Conservation (phyloP, 768 basidiomycete genomes). For the Trametes elegans region DNA sequence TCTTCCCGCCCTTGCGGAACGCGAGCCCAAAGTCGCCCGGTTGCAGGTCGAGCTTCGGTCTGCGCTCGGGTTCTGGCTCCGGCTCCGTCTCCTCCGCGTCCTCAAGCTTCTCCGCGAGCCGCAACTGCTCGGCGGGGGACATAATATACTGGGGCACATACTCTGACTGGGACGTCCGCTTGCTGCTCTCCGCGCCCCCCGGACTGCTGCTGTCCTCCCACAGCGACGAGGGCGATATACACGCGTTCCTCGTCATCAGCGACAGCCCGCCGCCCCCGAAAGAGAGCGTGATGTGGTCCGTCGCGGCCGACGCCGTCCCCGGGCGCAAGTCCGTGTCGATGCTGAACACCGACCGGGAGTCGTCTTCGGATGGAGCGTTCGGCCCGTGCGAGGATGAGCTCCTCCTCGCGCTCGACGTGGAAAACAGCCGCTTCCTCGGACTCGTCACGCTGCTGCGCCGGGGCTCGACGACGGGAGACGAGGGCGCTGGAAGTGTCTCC, state of each 20-base stretch:
- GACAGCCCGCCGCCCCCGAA: conserved; percentile 26
- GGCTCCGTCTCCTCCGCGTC: conserved; percentile 27
- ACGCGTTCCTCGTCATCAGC: conserved; percentile 30
- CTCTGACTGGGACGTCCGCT: conserved; percentile 37
- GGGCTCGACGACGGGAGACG: conserved; percentile 16
- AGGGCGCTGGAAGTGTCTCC: conserved; percentile 11
- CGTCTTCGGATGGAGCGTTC: conserved; percentile 43
- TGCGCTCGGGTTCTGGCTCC: conserved; percentile 14
- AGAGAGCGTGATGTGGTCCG: conserved; percentile 27
- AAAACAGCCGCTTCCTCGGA: conserved; percentile 59
- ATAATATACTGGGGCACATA: conserved; percentile 65
- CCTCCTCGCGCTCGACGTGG: conserved; percentile 50
- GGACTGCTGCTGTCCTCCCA: conserved; percentile 38
- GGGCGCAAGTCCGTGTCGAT: conserved; percentile 35
- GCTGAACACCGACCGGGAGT: conserved; percentile 54
- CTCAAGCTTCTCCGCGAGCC: conserved; percentile 51
- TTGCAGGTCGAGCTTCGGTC: conserved; percentile 24
- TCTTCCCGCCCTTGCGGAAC: conserved; percentile 7
- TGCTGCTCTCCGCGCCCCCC: background rate
- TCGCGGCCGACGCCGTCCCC: conserved; percentile 14
- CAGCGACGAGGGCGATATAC: conserved; percentile 37
- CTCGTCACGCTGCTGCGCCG: conserved; percentile 19
- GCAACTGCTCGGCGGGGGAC: conserved; percentile 63
- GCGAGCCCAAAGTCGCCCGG: conserved; percentile 24
- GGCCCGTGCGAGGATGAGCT: conserved; percentile 45